phyloP scores from a whole-genome alignment of 1,284 basidiomycete genomes.

The Prillingera fragicola region DNA sequence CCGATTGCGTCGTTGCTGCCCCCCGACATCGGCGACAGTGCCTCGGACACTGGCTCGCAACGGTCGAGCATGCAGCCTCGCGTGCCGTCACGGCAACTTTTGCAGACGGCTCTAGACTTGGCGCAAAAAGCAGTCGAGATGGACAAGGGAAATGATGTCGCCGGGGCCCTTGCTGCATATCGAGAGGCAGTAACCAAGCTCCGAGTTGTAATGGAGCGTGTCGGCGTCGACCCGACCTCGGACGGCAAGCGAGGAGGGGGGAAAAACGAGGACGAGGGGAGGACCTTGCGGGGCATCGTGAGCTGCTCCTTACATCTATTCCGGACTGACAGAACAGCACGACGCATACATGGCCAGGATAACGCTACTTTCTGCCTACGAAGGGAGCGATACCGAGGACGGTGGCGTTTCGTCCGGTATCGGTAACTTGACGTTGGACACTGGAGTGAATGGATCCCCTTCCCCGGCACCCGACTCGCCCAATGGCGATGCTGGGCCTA shows the following conservation, averaged over 20 bases:
- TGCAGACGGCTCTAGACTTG: slow-evolving; percentile 47
- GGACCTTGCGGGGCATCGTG: slow-evolving; percentile 47
- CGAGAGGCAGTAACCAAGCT: slow-evolving; percentile 44
- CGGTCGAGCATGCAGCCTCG: slow-evolving; percentile 22
- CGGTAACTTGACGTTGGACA: slow-evolving; percentile 2
- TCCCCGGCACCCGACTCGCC: slow-evolving; percentile 6
- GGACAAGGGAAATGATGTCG: slow-evolving; percentile 47
- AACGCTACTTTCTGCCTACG: slow-evolving; percentile 36
- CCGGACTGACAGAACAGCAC: slow-evolving; percentile 26
- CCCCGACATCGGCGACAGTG: slow-evolving; percentile 7
- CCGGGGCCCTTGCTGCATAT: slow-evolving; percentile 44
- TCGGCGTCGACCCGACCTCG: slow-evolving; percentile 32
- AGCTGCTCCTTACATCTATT: slow-evolving; percentile 7
- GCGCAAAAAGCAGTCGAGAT: slow-evolving; percentile 48
- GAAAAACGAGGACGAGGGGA: slow-evolving; percentile 44
- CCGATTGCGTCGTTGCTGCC: slow-evolving; percentile 16
- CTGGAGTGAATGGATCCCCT: not conserved
- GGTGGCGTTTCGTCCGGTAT: not conserved
- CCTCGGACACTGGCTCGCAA: slow-evolving; percentile 9
- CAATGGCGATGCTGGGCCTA: slow-evolving; percentile 9
- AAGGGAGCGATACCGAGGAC: slow-evolving; percentile 12
- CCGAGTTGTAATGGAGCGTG: slow-evolving; percentile 47
- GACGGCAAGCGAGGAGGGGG: slow-evolving; percentile 16
- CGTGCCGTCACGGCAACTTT: slow-evolving; percentile 42
- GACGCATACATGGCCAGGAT: slow-evolving; percentile 48